phyloP scores from a whole-genome alignment of 1,284 basidiomycete species.

The Trichosporon sp. region DNA sequence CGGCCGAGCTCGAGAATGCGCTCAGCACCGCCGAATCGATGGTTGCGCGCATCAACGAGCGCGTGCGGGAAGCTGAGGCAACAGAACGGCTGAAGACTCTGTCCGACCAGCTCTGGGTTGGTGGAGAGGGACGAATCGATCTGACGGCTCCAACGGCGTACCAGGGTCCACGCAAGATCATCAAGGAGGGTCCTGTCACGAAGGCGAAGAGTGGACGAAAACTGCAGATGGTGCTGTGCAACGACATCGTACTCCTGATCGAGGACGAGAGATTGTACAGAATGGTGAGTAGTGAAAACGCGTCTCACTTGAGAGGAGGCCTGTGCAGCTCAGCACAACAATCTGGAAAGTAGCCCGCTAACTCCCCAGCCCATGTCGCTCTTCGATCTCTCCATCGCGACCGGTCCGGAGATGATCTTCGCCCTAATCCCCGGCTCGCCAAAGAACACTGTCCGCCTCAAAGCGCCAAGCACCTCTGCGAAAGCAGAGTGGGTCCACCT shows the following conservation, averaged over 20 bases:
- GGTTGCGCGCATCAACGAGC: slow-evolving; percentile 77
- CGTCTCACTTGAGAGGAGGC: no score
- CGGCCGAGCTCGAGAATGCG: slow-evolving; percentile 55
- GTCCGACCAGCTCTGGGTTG: slow-evolving; percentile 76
- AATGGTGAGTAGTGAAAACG: slow-evolving; percentile 61
- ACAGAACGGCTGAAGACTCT: slow-evolving; percentile 64
- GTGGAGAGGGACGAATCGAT: slow-evolving; percentile 71
- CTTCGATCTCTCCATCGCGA: slow-evolving; percentile 34
- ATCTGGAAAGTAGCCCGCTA: no score
- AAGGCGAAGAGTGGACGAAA: slow-evolving; percentile 81
- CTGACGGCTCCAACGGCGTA: slow-evolving; percentile 79
- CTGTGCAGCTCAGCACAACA: slow-evolving; percentile 52
- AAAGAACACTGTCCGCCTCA: slow-evolving; percentile 12
- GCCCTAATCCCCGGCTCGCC: slow-evolving; percentile 47
- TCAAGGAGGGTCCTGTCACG: slow-evolving; percentile 70
- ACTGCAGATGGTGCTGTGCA: slow-evolving; percentile 70
- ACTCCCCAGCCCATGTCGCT: slow-evolving; percentile 51
- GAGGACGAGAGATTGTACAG: slow-evolving; percentile 69
- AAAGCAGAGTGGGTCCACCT: slow-evolving; percentile 27
- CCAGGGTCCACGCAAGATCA: slow-evolving; percentile 65
- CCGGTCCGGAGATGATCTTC: slow-evolving; percentile 60
- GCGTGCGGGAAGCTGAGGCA: slow-evolving; percentile 78
- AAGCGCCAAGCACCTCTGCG: slow-evolving; percentile 12
- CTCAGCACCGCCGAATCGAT: slow-evolving; percentile 65
- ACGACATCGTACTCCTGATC: slow-evolving; percentile 71